phyloP scores from a whole-genome alignment of 345 rosid genomes.

The Sisymbrium irio region DNA sequence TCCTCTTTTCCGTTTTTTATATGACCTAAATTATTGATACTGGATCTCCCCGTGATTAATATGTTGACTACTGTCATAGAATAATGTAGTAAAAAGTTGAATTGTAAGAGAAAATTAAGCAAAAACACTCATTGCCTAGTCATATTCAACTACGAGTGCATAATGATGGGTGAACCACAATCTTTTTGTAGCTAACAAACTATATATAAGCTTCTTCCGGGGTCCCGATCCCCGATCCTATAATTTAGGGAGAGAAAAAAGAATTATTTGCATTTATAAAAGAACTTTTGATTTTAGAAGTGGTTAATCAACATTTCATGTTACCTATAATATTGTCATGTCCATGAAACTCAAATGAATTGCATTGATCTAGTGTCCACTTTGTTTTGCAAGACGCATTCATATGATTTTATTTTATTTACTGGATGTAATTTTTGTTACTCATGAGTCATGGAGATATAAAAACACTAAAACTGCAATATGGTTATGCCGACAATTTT shows the following conservation, averaged over 20 bases:
- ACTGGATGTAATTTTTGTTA: constrained; percentile 11
- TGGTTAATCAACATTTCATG: constrained; percentile 1
- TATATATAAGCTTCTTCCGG: constrained; percentile 10
- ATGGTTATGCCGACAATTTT: background rate
- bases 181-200: constrained; percentile 18
- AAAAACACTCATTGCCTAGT: constrained; percentile 35
- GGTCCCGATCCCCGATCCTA: constrained; percentile 29
- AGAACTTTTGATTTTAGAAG: background rate
- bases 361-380: constrained; percentile 26
- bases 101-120: background rate
- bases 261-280: background rate
- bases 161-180: constrained; percentile 35
- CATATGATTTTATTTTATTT: background rate
- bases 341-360: constrained; percentile 4
- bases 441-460: background rate
- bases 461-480: background rate
- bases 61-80: constrained; percentile 30
- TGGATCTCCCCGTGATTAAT: constrained; percentile 24
- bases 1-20: constrained; percentile 1
- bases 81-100: constrained; percentile 7
- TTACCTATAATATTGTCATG: constrained; percentile 12
- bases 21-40: constrained; percentile 1
- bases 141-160: constrained; percentile 37
- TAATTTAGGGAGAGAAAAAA: too few species aligned
- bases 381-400: constrained; percentile 22